Conservation (phyloP, 2,329 filamentous ascomycete genomes). For the Xylariales sp. region DNA sequence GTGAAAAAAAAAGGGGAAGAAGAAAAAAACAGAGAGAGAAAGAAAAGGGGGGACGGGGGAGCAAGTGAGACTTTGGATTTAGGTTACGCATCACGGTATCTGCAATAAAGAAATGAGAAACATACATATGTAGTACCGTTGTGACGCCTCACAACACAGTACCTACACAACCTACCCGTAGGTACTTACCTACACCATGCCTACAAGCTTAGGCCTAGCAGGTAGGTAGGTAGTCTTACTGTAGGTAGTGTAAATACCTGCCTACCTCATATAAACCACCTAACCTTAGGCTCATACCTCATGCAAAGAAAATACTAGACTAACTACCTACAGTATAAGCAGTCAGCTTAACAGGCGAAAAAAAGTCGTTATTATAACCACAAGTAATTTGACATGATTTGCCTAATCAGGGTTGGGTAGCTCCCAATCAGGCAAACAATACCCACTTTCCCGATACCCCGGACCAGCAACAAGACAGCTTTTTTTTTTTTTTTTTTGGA, state of each 20-base stretch:
- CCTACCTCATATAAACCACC: no score
- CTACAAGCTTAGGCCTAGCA: no score
- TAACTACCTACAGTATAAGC: background rate
- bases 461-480: constrained; percentile 26
- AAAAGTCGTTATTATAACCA: background rate
- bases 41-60: no score
- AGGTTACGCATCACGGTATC: background rate
- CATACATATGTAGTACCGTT: constrained; percentile 10
- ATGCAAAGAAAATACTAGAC: constrained; percentile 1
- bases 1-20: background rate
- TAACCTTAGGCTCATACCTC: no score
- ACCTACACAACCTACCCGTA: no score
- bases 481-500: background rate
- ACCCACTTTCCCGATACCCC: constrained; percentile 31
- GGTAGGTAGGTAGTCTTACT: no score
- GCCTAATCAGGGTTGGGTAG: constrained; percentile 20
- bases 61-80: background rate
- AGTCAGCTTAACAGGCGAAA: background rate
- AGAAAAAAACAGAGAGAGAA: no score
- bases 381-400: constrained; percentile 24
- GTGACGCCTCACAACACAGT: no score
- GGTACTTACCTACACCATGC: no score
- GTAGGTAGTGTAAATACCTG: no score
- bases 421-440: constrained; percentile 22
- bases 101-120: constrained; percentile 17